Conservation (phyloP, 306 rosid species). For the Arachis stenosperma region DNA sequence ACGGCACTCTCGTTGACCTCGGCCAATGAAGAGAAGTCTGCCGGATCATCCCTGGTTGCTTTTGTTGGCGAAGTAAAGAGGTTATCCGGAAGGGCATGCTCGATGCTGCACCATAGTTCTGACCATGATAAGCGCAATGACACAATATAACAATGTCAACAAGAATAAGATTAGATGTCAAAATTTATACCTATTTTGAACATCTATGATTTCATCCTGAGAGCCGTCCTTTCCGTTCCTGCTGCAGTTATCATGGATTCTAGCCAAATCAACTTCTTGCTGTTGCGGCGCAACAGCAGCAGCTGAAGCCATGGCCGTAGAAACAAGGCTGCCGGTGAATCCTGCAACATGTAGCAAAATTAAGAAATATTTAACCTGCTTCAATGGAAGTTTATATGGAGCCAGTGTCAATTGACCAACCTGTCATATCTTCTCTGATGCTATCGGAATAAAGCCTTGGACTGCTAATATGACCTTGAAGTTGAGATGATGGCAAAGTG, state of each 20-base stretch:
- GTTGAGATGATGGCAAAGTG: constrained; percentile 44
- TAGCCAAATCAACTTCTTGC: constrained; percentile 41
- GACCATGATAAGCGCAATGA: constrained; percentile 4
- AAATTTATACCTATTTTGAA: constrained; percentile 44
- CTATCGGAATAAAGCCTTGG: constrained; percentile 46
- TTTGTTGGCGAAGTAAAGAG: constrained; percentile 65
- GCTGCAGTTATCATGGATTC: constrained; percentile 27
- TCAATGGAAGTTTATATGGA: not conserved
- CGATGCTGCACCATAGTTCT: constrained; percentile 47
- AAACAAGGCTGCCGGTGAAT: constrained; percentile 29
- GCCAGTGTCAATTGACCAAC: constrained; percentile 32
- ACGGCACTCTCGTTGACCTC: constrained; percentile 39
- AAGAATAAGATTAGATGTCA: not conserved
- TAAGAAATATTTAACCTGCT: constrained; percentile 6
- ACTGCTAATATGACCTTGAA: constrained; percentile 44
- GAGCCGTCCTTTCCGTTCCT: constrained; percentile 35
- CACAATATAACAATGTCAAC: not conserved
- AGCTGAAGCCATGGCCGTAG: constrained; percentile 24
- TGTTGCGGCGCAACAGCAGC: constrained; percentile 36
- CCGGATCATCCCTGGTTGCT: constrained; percentile 41
- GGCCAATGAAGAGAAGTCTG: constrained; percentile 36
- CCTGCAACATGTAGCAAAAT: constrained; percentile 48
- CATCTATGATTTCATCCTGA: constrained; percentile 33
- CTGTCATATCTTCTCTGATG: constrained; percentile 50
- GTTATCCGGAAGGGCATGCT: constrained; percentile 70